A percentile compares a stretch with the other conserved stretches of the same genome.
phyloP scores from a whole-genome alignment of 305 asterid species.

The Fraxinus sp. region DNA sequence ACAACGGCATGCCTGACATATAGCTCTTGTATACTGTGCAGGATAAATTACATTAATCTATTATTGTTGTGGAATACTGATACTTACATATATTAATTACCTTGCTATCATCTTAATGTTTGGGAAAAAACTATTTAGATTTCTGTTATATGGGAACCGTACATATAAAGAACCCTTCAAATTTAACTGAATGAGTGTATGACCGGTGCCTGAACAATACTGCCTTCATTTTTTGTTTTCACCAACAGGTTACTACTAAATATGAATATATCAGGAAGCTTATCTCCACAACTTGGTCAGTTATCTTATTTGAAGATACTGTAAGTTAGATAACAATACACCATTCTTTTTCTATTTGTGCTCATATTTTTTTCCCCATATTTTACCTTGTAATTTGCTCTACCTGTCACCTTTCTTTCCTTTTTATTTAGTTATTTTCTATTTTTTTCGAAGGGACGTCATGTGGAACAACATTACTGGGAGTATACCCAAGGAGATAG shows the following conservation, averaged over 20 bases:
- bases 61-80: not conserved
- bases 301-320: constrained; percentile 67
- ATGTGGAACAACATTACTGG: constrained; percentile 95
- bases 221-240: constrained; percentile 4
- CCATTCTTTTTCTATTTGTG: not conserved
- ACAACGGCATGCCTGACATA: not conserved
- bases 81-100: not conserved
- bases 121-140: not conserved
- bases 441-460: constrained; percentile 57
- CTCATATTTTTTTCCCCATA: not conserved
- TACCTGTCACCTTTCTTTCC: not conserved
- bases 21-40: not conserved
- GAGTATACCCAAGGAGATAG: constrained; percentile 89
- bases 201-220: not conserved
- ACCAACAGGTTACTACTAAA: constrained; percentile 56
- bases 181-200: not conserved
- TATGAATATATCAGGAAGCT: constrained; percentile 60
- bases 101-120: not conserved
- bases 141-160: not conserved
- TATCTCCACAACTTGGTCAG: constrained; percentile 85
- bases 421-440: constrained; percentile 21
- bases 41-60: not conserved
- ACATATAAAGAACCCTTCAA: not conserved
- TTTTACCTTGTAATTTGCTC: not conserved
- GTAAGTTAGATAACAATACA: constrained; percentile 47